Base-by-base conservation (phyloP, 108 stramenopile species). In the Conticribra weissflogii region DNA sequence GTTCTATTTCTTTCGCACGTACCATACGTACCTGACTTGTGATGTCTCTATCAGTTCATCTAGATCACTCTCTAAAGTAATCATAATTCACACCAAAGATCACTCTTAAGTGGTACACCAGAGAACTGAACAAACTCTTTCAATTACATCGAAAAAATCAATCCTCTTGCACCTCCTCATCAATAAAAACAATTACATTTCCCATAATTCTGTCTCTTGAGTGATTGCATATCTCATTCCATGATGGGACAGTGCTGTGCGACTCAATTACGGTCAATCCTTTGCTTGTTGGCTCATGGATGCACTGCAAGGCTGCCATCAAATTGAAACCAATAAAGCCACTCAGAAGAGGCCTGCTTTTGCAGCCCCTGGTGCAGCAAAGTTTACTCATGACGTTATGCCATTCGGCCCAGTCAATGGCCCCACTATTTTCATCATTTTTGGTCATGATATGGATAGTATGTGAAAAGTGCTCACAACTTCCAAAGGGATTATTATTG, bases 361-460 rank as follows among this genome's bases (percentile, higher is more conserved):
- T 41, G 36, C 36, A 5, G 36, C 8, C 5, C 36, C 36, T 9
- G 12, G 12, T 41, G 36, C 36, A 12, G 12, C 36, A 9, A 41
- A 41, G 12, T 41, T 9, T 41, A 41, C 36, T 5, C 12, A 41
- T 12, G 12, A 41, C 36, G 36, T 41, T 9, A 41, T 41, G 36
- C 36, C 36, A 41, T 41, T 41, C 12, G 36, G 36, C 5, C 36
- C 36, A 9, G 36, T 41, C 36, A 41, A 41, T 41, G 36, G 36
- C 36, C 36, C 36, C 8, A 9, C 36, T 9, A 41, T 41, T 41
- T 41, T 41, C 12, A 41, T 41, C 12, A 41, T 41, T 5, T 55
- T 27, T 23, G 29, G 33, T 31, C 58, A 59, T 36, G 32, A 59
- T 18, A 2, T 59, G n/a, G 14, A 59, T 30, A 34, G 17, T n/a